Evolutionary conservation across 2,329 filamentous ascomycete species (phyloP).

Genomic region (Chrysosporium queenslandicum): DNA sequence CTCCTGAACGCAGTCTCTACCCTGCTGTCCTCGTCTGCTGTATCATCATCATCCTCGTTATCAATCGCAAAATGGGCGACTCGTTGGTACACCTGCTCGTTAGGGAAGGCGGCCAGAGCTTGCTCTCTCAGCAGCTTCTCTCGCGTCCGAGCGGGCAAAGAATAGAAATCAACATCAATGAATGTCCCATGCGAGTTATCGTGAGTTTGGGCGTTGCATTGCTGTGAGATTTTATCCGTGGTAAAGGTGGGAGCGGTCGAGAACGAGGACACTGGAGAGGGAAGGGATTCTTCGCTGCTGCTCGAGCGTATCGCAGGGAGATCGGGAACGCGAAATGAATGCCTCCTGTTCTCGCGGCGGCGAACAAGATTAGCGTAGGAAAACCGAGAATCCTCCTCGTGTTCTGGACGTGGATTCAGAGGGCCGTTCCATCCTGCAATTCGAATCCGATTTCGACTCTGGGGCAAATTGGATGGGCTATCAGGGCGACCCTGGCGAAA

Average conservation of each 20-base stretch:
- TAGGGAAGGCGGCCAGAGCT: slow-evolving; percentile 41
- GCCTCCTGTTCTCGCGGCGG: slow-evolving; percentile 34
- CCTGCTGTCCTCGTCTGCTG: slow-evolving; percentile 23
- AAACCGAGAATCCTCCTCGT: slow-evolving; percentile 39
- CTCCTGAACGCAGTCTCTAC: slow-evolving; percentile 23
- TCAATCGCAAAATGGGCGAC: slow-evolving; percentile 41
- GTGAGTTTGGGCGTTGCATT: slow-evolving; percentile 19
- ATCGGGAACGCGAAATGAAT: slow-evolving; percentile 53
- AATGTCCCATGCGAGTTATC: slow-evolving; percentile 66
- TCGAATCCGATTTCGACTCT: slow-evolving; percentile 6
- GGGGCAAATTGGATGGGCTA: slow-evolving; percentile 48
- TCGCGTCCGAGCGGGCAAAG: slow-evolving; percentile 68
- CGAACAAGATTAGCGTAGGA: slow-evolving; percentile 36
- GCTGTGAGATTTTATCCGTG: slow-evolving; percentile 17
- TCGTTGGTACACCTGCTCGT: slow-evolving; percentile 38
- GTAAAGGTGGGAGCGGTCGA: slow-evolving; percentile 21
- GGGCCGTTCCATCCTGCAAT: slow-evolving; percentile 4
- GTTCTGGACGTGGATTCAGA: background rate
- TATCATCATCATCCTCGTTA: slow-evolving; percentile 30
- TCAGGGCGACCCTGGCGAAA: slow-evolving; percentile 55
- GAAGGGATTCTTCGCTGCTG: slow-evolving; percentile 42
- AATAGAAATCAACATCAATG: slow-evolving; percentile 39
- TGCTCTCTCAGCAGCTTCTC: slow-evolving; percentile 68
- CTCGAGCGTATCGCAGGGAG: slow-evolving; percentile 53
- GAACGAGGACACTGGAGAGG: slow-evolving; percentile 20